Percentiles rank a stretch among this genome's conserved stretches.
Evolutionary conservation across 2,329 filamentous ascomycete genomes (phyloP).

Genomic region (Exutisphaerella laricina): DNA sequence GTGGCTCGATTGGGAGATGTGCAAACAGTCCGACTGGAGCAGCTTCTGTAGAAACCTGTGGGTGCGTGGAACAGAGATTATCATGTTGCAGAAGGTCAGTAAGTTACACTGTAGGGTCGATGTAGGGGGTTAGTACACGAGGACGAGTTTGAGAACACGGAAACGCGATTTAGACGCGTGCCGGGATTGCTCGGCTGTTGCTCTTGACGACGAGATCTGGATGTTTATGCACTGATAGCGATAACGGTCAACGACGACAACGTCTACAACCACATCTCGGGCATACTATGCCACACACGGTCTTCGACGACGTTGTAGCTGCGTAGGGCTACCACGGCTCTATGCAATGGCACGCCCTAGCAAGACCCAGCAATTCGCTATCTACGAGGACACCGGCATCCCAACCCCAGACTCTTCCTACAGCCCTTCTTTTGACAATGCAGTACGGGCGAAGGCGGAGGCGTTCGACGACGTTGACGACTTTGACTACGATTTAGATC

Average conservation of each 20-base stretch:
- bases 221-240: too few relatives aligned
- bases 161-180: too few relatives aligned
- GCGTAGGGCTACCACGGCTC: constrained; percentile 5
- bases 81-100: too few relatives aligned
- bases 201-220: neutral
- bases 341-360: constrained; percentile 53
- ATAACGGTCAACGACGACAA: neutral
- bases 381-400: constrained; percentile 16
- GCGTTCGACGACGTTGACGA: neutral
- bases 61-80: too few relatives aligned
- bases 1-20: too few relatives aligned
- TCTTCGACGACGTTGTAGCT: neutral
- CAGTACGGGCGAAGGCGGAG: neutral
- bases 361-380: constrained; percentile 18
- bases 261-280: neutral
- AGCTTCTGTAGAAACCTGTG: too few relatives aligned
- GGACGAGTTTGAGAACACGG: too few relatives aligned
- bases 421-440: constrained; percentile 6
- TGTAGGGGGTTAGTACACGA: too few relatives aligned
- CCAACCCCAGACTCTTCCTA: constrained; percentile 6
- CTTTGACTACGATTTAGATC: neutral
- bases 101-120: too few relatives aligned
- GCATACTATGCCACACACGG: neutral
- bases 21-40: too few relatives aligned
- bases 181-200: neutral